Base-by-base conservation (phyloP, 2,329 filamentous ascomycete genomes). In the Neofusicoccum parvum region DNA sequence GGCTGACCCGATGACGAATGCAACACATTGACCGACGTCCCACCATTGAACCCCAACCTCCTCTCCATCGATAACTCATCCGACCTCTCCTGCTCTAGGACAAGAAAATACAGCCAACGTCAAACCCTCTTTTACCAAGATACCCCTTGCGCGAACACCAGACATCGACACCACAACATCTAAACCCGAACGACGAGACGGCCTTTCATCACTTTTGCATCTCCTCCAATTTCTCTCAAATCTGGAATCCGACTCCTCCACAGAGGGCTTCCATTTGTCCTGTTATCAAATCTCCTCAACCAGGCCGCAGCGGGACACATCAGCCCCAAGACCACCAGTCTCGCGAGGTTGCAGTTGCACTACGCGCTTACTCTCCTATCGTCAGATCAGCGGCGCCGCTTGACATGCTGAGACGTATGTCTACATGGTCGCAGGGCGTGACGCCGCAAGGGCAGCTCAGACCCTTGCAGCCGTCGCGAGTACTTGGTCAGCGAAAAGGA, bases 121-220 rank as follows among this genome's bases (percentile, higher is more conserved):
- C 56, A 60, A 60, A 60, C 56, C 56, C 56, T 60, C 56, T 14
- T 58, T 60, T 60, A 60, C 32, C 41, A 60, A 60, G 56, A 60
- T 60, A 60, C 56, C 56, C 56, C 56, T 60, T 60, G 56, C 56
- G 56, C 56, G 56, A 60, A 39, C 56, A 48, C 41, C 41, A 60
- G 32, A 60, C 56, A 60, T 23, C 23, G 15, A 48, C 43, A 46
- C 32, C 32, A 60, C 41, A 60, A 48, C 56, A 46, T 45, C 32
- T 36, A 48, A 32, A 46, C 37, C 56, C 56, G 56, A 60, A 60
- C 43, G 56, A 60, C 56, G 56, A 60, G 23, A 60, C 56, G 56
- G 56, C 56, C 56, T 60, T 48, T 60, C 23, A 49, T 45, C 15
- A 46, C 27, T 46, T 36, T 37, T 60, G 41, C 56, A 60, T 45